Evolutionary conservation across 441 rosid genomes (phyloP).

Genomic region (Kokia cookei): DNA sequence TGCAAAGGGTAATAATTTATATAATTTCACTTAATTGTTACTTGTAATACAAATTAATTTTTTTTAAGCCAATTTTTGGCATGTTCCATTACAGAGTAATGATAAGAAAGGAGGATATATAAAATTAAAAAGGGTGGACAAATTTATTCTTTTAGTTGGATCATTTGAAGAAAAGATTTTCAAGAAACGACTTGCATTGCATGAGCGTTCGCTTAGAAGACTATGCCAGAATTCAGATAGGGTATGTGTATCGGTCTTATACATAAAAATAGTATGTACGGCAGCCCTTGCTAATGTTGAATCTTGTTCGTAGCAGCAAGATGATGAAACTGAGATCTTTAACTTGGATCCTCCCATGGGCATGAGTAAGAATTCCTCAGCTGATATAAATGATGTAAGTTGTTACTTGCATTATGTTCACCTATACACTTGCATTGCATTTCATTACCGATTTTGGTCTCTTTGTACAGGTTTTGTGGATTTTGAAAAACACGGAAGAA

Average conservation of each 20-base stretch:
- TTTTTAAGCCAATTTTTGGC: background rate
- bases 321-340: background rate
- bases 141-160: constrained; percentile 17
- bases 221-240: background rate
- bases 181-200: constrained; percentile 16
- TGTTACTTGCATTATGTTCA: background rate
- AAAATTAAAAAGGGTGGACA: constrained; percentile 18
- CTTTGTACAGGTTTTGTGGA: background rate
- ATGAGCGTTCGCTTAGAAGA: background rate
- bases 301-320: background rate
- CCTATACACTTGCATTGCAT: background rate
- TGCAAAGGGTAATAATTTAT: constrained; percentile 13
- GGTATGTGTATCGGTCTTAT: background rate
- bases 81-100: background rate
- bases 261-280: too few relatives aligned
- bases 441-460: background rate
- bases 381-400: background rate
- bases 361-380: background rate
- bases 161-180: constrained; percentile 22
- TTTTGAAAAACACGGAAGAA: constrained; percentile 8
- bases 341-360: background rate
- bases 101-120: constrained; percentile 3
- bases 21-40: too few relatives aligned
- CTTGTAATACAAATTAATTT: background rate
- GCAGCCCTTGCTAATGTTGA: background rate